phyloP scores from a whole-genome alignment of 2,329 filamentous ascomycete species.

The Verticillium isaacii region DNA sequence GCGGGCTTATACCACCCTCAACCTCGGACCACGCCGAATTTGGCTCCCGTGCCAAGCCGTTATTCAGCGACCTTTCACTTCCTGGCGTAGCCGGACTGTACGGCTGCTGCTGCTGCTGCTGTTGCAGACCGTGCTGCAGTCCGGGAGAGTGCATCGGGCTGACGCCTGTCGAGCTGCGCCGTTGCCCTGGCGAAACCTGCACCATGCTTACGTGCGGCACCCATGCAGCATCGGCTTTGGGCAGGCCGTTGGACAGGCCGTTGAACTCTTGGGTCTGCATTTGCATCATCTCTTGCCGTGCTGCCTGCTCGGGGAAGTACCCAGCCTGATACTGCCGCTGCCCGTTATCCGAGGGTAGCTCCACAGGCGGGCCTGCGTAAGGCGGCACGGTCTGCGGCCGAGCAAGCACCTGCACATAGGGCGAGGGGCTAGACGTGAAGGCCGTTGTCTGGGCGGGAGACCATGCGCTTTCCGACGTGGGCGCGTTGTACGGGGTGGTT shows the following conservation, averaged over 20 bases:
- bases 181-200: constrained; percentile 12
- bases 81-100: neutral
- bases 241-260: neutral
- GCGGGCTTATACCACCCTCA: neutral
- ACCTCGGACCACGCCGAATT: neutral
- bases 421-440: constrained; percentile 2
- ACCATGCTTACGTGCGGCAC: constrained; percentile 27
- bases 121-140: neutral
- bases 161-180: neutral
- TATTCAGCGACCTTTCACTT: neutral
- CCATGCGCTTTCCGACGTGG: constrained; percentile 10
- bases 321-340: constrained; percentile 2
- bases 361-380: constrained; percentile 19
- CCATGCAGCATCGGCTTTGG: constrained; percentile 16
- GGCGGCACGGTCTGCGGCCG: constrained; percentile 5
- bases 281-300: constrained; percentile 16
- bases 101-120: neutral
- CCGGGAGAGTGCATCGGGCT: neutral
- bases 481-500: constrained; percentile 7
- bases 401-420: constrained; percentile 5
- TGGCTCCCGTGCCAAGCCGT: neutral
- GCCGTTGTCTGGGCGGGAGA: constrained; percentile 7
- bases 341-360: constrained; percentile 16
- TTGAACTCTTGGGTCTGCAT: neutral
- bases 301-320: constrained; percentile 7